phyloP scores from a whole-genome alignment of 805 yeast genomes.

The Wickerhamomyces pijperi region DNA sequence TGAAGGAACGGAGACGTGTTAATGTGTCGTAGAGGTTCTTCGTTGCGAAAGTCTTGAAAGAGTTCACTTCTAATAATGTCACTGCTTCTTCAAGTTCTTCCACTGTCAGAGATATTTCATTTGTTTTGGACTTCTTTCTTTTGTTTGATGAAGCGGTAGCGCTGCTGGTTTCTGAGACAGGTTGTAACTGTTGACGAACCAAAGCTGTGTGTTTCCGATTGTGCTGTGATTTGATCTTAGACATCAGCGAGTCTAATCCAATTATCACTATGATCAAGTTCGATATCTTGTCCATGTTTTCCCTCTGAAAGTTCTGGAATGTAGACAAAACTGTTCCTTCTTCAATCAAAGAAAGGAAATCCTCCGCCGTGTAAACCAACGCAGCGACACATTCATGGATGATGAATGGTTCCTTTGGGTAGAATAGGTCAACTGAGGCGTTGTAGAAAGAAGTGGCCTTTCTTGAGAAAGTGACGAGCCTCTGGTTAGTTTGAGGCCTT shows the following conservation, averaged over 20 bases:
- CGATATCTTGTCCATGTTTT: slow-evolving; percentile 13
- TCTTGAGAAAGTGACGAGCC: slow-evolving; percentile 38
- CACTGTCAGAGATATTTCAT: slow-evolving; percentile 2
- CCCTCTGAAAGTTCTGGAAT: slow-evolving; percentile 14
- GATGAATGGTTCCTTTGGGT: slow-evolving; percentile 35
- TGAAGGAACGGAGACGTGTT: slow-evolving; percentile 43
- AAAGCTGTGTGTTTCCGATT: slow-evolving; percentile 28
- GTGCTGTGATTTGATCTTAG: slow-evolving; percentile 35
- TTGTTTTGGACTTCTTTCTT: slow-evolving; percentile 2
- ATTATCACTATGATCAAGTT: slow-evolving; percentile 33
- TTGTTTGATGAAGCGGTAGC: slow-evolving; percentile 2
- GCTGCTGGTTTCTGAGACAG: neutral
- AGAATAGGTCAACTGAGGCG: slow-evolving; percentile 34
- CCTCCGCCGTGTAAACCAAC: slow-evolving; percentile 35
- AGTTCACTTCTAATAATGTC: slow-evolving; percentile 34
- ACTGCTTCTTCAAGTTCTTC: slow-evolving; percentile 29
- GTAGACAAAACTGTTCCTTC: slow-evolving; percentile 16
- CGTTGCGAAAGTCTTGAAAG: slow-evolving; percentile 39
- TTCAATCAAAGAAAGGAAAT: slow-evolving; percentile 27
- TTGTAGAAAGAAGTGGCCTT: slow-evolving; percentile 38
- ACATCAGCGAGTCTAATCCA: slow-evolving; percentile 36
- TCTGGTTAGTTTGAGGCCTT: slow-evolving; percentile 11
- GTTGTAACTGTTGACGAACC: neutral
- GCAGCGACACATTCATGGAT: slow-evolving; percentile 32
- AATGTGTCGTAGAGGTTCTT: slow-evolving; percentile 34